These are phyloP conservation scores for Auriculariales sp. DNA, from an alignment of 768 basidiomycete genomes.

Conservation along the genomic window DNA sequence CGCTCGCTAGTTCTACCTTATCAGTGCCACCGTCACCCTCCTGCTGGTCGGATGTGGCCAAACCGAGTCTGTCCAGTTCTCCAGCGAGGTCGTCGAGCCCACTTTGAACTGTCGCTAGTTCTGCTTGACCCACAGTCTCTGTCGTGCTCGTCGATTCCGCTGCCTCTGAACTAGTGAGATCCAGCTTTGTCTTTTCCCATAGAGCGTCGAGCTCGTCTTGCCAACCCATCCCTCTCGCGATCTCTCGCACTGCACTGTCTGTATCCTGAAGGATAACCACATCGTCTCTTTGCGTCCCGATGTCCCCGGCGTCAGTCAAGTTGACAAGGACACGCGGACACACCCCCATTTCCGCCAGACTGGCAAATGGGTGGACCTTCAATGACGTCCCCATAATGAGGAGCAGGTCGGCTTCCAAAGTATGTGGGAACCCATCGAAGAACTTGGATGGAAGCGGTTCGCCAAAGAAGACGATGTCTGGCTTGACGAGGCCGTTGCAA, in stretches of 20 bases:
- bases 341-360: slow-evolving; percentile 34
- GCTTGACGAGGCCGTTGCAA: slow-evolving; percentile 71
- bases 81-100: no score
- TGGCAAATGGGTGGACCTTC: slow-evolving; percentile 77
- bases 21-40: no score
- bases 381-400: slow-evolving; percentile 87
- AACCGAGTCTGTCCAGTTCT: no score
- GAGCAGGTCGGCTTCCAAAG: slow-evolving; percentile 66
- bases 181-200: slow-evolving; percentile 48
- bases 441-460: slow-evolving; percentile 20
- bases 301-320: slow-evolving; percentile 61
- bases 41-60: no score
- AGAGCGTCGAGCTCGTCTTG: slow-evolving; percentile 39
- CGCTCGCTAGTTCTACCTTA: no score
- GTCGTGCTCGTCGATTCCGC: no score
- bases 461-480: slow-evolving; percentile 93
- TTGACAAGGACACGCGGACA: slow-evolving; percentile 83
- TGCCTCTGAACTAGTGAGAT: no score
- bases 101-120: no score
- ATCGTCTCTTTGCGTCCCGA: slow-evolving; percentile 39
- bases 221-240: slow-evolving; percentile 66
- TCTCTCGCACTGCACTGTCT: slow-evolving; percentile 45
- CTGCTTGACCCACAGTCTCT: no score
- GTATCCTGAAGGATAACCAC: slow-evolving; percentile 54
- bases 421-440: neutral